Base-by-base conservation (phyloP, 805 yeast genomes). In the Yarrowia sp. region DNA sequence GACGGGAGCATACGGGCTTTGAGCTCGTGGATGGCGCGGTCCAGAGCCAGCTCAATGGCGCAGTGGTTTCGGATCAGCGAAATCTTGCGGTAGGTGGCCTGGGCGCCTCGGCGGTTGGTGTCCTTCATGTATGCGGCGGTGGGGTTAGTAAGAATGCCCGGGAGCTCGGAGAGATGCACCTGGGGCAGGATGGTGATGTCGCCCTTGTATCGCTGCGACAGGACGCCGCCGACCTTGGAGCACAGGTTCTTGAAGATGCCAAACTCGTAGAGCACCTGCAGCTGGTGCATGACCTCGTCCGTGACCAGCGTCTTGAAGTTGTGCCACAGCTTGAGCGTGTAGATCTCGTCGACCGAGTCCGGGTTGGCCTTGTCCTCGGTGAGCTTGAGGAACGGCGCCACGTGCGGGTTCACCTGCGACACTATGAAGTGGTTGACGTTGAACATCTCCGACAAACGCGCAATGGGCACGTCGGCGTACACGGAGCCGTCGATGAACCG, bases 381-480 rank as follows among this genome's bases (percentile, higher is more conserved):
- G n/a, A 71, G 35, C 16, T 65, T 64, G 67, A 94, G 77, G 56
- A 93, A 81, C 0, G 99, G 99, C 2, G 88, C 89, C 14, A 94
- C 96, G 71, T 94, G 99, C 0, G 97, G 96, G 70, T 94, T 94
- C 1, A 94, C 99, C 72, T 94, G 99, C 47, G 96, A 93, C 0
- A 97, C 99, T 67, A 94, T 91, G 65, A 94, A 92, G 72, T 94
- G 97, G 71, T 94, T 96, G 29, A 94, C 97, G 70, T 94, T 93
- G 73, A 94, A 94, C 97, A 94, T 91, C 71, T 94, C 99, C 19
- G 96, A 87, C 21, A 94, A 77, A 67, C 97, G 81, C 1, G 96
- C 81, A 25, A 91, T 86, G 3, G 99, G 99, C 59, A 94, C 76
- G 72, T 94, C 99, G 65, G 90, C 89, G 70, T 93, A 96, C 7